Evolutionary conservation across 192 early-diverging fungal species (phyloP).

Genomic region (Spinellus fusiger): DNA sequence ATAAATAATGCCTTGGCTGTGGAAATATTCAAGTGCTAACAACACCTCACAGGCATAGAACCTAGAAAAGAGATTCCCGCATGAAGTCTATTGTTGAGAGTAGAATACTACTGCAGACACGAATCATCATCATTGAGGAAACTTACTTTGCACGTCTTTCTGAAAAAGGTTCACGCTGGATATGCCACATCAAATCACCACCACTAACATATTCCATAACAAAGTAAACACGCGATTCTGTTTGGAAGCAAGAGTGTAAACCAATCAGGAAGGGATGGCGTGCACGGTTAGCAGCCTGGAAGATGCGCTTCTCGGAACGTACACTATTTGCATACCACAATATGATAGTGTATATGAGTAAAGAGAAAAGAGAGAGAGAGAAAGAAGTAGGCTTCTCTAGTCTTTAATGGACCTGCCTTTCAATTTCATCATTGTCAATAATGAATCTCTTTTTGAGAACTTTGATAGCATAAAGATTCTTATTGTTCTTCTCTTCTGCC

Average conservation of each 20-base stretch:
- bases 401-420: slow-evolving; percentile 43
- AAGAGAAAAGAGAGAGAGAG: background rate
- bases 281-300: slow-evolving; percentile 85
- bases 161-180: slow-evolving; percentile 88
- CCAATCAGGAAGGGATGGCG: slow-evolving; percentile 95
- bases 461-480: slow-evolving; percentile 92
- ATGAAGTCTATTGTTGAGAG: background rate
- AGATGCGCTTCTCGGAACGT: slow-evolving; percentile 90
- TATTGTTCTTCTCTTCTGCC: slow-evolving; percentile 81
- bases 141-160: slow-evolving; percentile 79
- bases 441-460: slow-evolving; percentile 98
- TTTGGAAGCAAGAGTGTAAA: slow-evolving; percentile 96
- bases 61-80: slow-evolving; percentile 4
- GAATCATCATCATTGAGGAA: too few species aligned
- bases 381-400: too few species aligned
- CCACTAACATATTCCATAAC: slow-evolving; percentile 98
- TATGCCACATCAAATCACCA: slow-evolving; percentile 98
- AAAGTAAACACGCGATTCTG: slow-evolving; percentile 91
- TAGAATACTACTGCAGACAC: too few species aligned
- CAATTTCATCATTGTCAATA: slow-evolving; percentile 97
- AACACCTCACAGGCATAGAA: slow-evolving; percentile 96
- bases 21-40: slow-evolving; percentile 93
- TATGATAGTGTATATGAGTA: background rate
- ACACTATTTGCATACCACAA: slow-evolving; percentile 41
- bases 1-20: slow-evolving; percentile 90